Conservation (phyloP, 148 eudicot genomes). For the Fagopyrum esculentum region DNA sequence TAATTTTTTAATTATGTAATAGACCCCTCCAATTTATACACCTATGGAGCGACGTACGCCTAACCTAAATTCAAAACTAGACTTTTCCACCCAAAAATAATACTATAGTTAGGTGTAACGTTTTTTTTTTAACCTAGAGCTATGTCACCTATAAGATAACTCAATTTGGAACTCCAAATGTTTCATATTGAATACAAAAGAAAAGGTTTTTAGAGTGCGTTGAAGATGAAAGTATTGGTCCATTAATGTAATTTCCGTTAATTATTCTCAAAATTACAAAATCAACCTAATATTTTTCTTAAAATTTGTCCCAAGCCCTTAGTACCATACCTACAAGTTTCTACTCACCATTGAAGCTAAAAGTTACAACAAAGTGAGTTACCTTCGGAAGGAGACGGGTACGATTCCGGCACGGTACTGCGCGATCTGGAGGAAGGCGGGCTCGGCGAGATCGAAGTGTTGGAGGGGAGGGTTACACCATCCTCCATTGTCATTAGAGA, state of each 20-base stretch:
- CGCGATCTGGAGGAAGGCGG: conserved; percentile 29
- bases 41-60: neutral
- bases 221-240: no score
- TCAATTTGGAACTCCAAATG: neutral
- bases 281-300: no score
- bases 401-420: conserved; percentile 30
- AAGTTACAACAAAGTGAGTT: no score
- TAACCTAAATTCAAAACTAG: no score
- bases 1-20: no score
- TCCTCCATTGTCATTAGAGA: conserved; percentile 34
- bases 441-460: conserved; percentile 42
- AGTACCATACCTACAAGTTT: no score
- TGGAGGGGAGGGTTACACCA: conserved; percentile 25
- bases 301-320: no score
- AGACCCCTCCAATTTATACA: no score
- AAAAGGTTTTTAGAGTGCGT: neutral
- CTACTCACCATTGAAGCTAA: no score
- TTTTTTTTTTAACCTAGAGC: neutral
- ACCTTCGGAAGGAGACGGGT: conserved; percentile 21
- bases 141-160: neutral
- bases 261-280: no score
- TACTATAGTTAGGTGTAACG: neutral
- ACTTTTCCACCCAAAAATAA: neutral
- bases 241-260: no score
- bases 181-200: neutral